phyloP scores from a whole-genome alignment of 495 filamentous ascomycete genomes.

The Cryomyces minteri region DNA sequence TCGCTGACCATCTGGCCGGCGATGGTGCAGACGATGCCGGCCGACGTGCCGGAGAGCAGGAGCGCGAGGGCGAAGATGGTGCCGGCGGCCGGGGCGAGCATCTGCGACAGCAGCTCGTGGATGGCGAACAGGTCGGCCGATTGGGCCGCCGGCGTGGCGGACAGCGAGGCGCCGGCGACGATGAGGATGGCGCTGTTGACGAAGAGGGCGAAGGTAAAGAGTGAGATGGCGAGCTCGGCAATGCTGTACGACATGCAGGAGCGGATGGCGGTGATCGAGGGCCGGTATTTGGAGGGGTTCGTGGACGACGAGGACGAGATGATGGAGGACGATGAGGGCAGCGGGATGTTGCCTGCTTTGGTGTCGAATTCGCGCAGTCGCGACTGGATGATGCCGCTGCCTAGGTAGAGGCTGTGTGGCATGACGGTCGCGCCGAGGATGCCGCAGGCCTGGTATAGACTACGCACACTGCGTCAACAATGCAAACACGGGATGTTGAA shows the following conservation, averaged over 20 bases:
- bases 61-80: constrained; percentile 63
- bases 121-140: constrained; percentile 69
- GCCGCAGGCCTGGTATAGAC: constrained; percentile 77
- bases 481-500: not conserved
- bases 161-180: constrained; percentile 66
- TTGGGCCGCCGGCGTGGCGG: constrained; percentile 29
- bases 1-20: constrained; percentile 71
- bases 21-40: constrained; percentile 71
- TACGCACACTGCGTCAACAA: constrained; percentile 11
- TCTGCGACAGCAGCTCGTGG: constrained; percentile 49
- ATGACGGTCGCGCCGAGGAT: constrained; percentile 90
- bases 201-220: constrained; percentile 85
- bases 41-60: constrained; percentile 54
- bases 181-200: constrained; percentile 87
- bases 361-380: constrained; percentile 64
- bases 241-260: constrained; percentile 69
- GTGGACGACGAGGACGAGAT: not conserved
- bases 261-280: constrained; percentile 58
- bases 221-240: constrained; percentile 44
- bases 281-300: constrained; percentile 37
- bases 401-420: constrained; percentile 81
- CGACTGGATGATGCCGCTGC: constrained; percentile 73
- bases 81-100: constrained; percentile 53
- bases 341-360: constrained; percentile 1
- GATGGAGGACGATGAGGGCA: no score